phyloP scores from a whole-genome alignment of 140 eudicot species.

The Artemisia princeps region DNA sequence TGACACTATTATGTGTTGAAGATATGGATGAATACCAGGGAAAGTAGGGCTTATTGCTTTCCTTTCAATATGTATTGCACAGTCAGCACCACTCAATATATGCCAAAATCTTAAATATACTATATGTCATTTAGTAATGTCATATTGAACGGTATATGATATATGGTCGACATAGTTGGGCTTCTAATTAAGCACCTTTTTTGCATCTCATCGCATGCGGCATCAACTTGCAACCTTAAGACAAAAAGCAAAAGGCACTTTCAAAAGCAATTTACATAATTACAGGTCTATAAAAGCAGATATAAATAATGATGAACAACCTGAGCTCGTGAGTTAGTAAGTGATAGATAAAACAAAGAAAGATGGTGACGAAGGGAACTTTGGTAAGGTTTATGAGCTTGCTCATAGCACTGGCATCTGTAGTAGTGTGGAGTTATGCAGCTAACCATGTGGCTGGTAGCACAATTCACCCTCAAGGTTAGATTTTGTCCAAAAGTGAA shows the following conservation, averaged over 20 bases:
- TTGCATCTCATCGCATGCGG: neutral
- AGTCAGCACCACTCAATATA: neutral
- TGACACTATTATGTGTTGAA: neutral
- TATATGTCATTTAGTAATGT: no score
- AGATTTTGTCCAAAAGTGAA: neutral
- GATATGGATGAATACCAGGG: constrained; percentile 12
- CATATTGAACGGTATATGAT: neutral
- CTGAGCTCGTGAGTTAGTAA: constrained; percentile 11
- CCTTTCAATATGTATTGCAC: neutral
- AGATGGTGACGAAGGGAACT: neutral
- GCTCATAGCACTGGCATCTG: neutral
- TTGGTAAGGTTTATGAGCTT: neutral
- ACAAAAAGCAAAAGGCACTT: neutral
- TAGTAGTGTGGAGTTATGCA: neutral
- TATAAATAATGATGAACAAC: no score
- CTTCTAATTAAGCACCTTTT: neutral
- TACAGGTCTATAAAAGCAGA: constrained; percentile 8
- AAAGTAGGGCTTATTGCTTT: constrained; percentile 9
- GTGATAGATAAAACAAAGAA: neutral
- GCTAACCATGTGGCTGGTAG: neutral
- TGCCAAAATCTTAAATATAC: no score
- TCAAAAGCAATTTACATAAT: neutral
- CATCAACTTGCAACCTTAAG: constrained; percentile 8
- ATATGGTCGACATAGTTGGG: constrained; percentile 11
- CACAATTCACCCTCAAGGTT: constrained; percentile 3